Conservation (phyloP, 768 basidiomycete genomes). For the Naganishia friedmannii region DNA sequence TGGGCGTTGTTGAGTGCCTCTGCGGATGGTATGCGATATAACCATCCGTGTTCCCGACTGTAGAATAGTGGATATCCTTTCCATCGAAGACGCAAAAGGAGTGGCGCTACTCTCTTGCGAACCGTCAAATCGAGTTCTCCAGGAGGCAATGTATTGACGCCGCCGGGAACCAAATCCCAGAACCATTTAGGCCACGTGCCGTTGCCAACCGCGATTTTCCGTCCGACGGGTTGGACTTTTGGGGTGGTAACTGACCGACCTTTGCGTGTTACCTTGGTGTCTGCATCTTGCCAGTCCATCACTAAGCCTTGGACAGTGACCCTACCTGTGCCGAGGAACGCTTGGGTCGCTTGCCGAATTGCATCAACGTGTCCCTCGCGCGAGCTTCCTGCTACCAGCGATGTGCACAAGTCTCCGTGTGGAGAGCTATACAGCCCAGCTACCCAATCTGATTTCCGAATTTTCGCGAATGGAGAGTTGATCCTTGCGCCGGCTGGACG, state of each 20-base stretch:
- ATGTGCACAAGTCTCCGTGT: slow-evolving; percentile 33
- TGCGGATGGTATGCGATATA: slow-evolving; percentile 66
- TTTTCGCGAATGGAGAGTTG: slow-evolving; percentile 36
- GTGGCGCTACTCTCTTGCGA: slow-evolving; percentile 74
- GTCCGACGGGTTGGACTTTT: background rate
- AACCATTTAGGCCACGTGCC: slow-evolving; percentile 92
- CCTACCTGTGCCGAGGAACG: slow-evolving; percentile 9
- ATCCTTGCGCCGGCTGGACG: slow-evolving; percentile 35
- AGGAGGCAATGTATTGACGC: slow-evolving; percentile 34
- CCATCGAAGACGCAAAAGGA: slow-evolving; percentile 85
- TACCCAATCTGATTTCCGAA: slow-evolving; percentile 31
- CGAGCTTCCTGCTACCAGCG: background rate
- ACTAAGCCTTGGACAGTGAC: slow-evolving; percentile 35
- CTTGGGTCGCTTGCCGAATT: slow-evolving; percentile 6
- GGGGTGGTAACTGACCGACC: background rate
- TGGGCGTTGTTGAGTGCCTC: slow-evolving; percentile 11
- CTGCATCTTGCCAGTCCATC: slow-evolving; percentile 37
- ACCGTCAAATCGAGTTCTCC: slow-evolving; percentile 81
- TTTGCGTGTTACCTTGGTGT: too few species aligned
- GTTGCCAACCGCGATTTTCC: background rate
- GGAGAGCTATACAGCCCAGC: slow-evolving; percentile 35
- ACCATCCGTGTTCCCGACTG: slow-evolving; percentile 87
- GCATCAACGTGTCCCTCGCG: slow-evolving; percentile 3
- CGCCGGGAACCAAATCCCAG: slow-evolving; percentile 67
- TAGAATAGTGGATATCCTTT: slow-evolving; percentile 76